Evolutionary conservation across 1,284 basidiomycete genomes (phyloP), one percentile per base, ranked within the genome.

Genomic region (Puccinia hordei): DNA sequence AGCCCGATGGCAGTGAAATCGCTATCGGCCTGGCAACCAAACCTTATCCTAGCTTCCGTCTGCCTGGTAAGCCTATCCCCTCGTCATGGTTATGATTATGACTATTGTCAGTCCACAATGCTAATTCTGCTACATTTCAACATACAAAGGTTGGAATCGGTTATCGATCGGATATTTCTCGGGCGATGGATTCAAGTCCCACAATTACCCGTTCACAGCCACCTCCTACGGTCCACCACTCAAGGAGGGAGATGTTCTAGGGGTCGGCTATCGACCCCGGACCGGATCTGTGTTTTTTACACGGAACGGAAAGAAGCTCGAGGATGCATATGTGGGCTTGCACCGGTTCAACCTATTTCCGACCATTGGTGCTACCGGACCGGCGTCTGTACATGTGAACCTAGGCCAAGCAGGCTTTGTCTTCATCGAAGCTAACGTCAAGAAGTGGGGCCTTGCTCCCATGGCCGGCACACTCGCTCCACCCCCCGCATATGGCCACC

Each of bases 221-320:
- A 88, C 91, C 5, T 90, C 94, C 0, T 96, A 95, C 84, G 95
- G 95, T 2, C 90, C 94, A 1, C 86, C 89, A 0, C 89, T 98
- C 73, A 92, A 93, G 82, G 95, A 98, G 85, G 96, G 97, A 41
- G 95, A 98, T 85, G 93, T 96, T 0, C 88, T 98, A 41, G 95
- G 95, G 49, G 89, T 98, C 38, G 95, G 94, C 8, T 98, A 95
- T 87, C 90, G 94, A 33, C 95, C 95, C 2, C 90, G 95, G 55
- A 92, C 92, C 2, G 95, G 95, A n/a, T 94, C 94, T 0, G 93
- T 98, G 19, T 98, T 98, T 87, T 98, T 93, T 88, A 98, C 95
- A 53, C 91, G 94, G 81, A 98, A 98, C 85, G 95, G 95, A 46
- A 91, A 94, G 81, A 95, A 94, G 87, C 90, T 94, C 85, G 95